Evolutionary conservation across 164 flowering plant genomes (phyloP), one percentile per base, ranked within the genome.

Genomic region (Tetracentron sinense): DNA sequence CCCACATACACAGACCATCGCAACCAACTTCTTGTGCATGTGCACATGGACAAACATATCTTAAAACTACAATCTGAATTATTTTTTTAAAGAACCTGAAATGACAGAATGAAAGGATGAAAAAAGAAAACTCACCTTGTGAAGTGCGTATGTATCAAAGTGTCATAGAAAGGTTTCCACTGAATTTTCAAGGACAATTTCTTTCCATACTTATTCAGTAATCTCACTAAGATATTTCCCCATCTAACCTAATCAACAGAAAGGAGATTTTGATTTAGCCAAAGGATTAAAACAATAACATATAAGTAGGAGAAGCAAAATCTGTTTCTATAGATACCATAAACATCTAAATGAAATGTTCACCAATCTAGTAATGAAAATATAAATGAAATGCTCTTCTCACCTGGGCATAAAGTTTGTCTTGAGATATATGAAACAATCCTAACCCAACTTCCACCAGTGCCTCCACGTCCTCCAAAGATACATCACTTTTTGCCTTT

Each of bases 111-210:
- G 10, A 53, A 31, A 17, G 55, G n/a, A n/a, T 4, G 14, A 6
- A 7, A 69, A 48, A n/a, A 51, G 28, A 65, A 46, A 63, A 58
- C 67, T 73, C 49, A 89, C 99, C 99, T 80, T 5, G 82, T 81
- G 68, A 88, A 94, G 74, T 94, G 99, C 23, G 96, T 84, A 50
- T 77, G 79, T 57, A 88, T 65, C 70, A 94, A 75, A 51, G 82
- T 81, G 66, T 94, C 92, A 77, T 94, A 89, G 60, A 94, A 76
- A 54, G 96, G 96, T 38, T 89, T 84, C 99, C 99, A 94, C 51
- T 79, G 85, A 67, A 94, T 77, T 70, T 72, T 79, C 76, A 94
- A 68, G 48, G 90, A 72, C 75, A 94, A 63, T 73, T 85, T 83
- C 75, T 82, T 91, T 38, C 87, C 76, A 65, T 85, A 81, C 80